A percentile compares a stretch with the other conserved stretches of the same genome.
These are phyloP conservation scores for Candida orba DNA, from an alignment of 805 yeast genomes.

Conservation along the genomic window DNA sequence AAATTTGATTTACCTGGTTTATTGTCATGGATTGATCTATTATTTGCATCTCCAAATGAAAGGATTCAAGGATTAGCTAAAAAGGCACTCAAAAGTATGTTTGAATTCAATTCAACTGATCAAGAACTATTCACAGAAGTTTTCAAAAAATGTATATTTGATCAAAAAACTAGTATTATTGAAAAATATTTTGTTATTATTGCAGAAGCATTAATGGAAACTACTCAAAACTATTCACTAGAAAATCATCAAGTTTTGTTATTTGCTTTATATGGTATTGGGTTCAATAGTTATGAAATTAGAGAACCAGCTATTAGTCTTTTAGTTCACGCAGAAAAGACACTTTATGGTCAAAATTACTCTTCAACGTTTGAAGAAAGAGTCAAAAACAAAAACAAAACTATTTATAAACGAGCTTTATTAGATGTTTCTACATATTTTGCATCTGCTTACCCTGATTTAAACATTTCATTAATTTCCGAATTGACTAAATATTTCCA, in stretches of 20 bases:
- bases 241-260: conserved; percentile 64
- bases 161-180: conserved; percentile 43
- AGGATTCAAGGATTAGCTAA: conserved; percentile 56
- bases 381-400: conserved; percentile 66
- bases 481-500: conserved; percentile 65
- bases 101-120: conserved; percentile 51
- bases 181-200: conserved; percentile 67
- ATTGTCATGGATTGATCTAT: conserved; percentile 73
- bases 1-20: conserved; percentile 67
- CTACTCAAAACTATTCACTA: conserved; percentile 36
- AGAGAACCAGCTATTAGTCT: conserved; percentile 68
- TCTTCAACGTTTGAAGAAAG: conserved; percentile 59
- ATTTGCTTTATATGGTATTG: conserved; percentile 70
- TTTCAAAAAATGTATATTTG: conserved; percentile 63
- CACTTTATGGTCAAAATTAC: conserved; percentile 45
- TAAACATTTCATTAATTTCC: conserved; percentile 57
- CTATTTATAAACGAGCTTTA: conserved; percentile 81
- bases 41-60: conserved; percentile 54
- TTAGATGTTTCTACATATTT: conserved; percentile 71
- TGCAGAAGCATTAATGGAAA: conserved; percentile 53
- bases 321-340: conserved; percentile 58
- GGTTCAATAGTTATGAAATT: conserved; percentile 61
- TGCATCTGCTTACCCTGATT: conserved; percentile 54
- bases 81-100: conserved; percentile 60
- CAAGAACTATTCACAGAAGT: conserved; percentile 48